Conservation (phyloP, 768 basidiomycete genomes). For the Tylopilus felleus region DNA sequence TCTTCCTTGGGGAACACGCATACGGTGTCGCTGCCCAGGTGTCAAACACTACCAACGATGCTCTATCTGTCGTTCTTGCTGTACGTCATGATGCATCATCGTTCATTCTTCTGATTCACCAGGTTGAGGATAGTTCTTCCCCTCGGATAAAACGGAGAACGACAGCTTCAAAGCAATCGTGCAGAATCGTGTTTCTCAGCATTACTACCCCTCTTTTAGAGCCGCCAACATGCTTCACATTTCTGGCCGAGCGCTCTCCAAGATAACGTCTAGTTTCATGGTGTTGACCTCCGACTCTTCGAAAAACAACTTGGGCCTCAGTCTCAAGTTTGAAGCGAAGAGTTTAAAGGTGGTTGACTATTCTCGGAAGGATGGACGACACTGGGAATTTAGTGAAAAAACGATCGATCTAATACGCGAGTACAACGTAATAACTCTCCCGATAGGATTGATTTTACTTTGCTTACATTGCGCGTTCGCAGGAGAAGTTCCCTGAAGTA, state of each 20-base stretch:
- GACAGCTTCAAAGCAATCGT: slow-evolving; percentile 74
- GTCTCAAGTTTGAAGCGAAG: slow-evolving; percentile 95
- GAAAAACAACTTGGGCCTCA: slow-evolving; percentile 89
- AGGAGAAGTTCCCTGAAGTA: slow-evolving; percentile 82
- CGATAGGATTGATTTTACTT: no score
- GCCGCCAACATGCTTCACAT: slow-evolving; percentile 72
- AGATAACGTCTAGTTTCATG: slow-evolving; percentile 92
- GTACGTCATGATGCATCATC: slow-evolving; percentile 39
- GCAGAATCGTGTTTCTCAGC: slow-evolving; percentile 40
- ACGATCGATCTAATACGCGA: slow-evolving; percentile 76
- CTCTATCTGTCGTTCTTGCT: slow-evolving; percentile 83
- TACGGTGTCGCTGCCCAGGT: slow-evolving; percentile 97
- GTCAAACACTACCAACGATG: slow-evolving; percentile 59
- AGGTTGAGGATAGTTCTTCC: slow-evolving; percentile 65
- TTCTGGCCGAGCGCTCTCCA: slow-evolving; percentile 76
- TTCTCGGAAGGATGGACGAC: slow-evolving; percentile 74
- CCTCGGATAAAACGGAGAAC: slow-evolving; percentile 76
- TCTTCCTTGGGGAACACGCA: slow-evolving; percentile 92
- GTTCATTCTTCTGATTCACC: slow-evolving; percentile 1
- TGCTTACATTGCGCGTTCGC: slow-evolving; percentile 1
- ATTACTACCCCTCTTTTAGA: slow-evolving; percentile 78
- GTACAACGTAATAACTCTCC: slow-evolving; percentile 58
- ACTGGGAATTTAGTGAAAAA: slow-evolving; percentile 94
- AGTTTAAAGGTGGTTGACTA: slow-evolving; percentile 91
- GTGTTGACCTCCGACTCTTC: slow-evolving; percentile 70